phyloP scores from a whole-genome alignment of 164 flowering plant species.

The Vitis amurensis region DNA sequence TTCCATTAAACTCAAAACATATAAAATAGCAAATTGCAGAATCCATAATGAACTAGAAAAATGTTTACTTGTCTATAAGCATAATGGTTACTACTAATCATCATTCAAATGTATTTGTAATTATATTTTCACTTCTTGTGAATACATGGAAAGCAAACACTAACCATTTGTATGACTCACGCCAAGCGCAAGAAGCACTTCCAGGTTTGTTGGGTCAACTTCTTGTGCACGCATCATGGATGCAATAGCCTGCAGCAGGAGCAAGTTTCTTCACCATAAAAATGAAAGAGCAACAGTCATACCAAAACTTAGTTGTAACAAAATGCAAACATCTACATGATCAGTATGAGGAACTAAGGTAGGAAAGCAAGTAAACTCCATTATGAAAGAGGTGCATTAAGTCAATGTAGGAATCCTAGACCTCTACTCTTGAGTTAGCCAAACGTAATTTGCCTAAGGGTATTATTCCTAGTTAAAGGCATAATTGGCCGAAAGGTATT shows the following conservation, averaged over 20 bases:
- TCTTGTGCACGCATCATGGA: constrained; percentile 98
- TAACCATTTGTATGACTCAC: constrained; percentile 99
- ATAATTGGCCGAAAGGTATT: too few species aligned
- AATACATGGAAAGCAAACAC: constrained; percentile 19
- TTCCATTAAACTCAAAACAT: background rate
- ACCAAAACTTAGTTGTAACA: background rate
- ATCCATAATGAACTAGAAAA: background rate
- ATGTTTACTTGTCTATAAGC: background rate
- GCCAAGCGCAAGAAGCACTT: constrained; percentile 98
- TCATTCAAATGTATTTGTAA: background rate
- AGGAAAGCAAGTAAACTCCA: too few species aligned
- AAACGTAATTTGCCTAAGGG: too few species aligned
- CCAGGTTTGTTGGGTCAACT: constrained; percentile 88
- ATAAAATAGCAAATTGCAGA: background rate
- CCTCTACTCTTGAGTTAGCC: too few species aligned
- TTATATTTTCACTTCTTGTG: background rate
- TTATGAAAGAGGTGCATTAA: too few species aligned
- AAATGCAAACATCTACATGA: background rate
- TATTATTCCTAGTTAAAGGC: too few species aligned
- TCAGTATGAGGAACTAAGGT: background rate
- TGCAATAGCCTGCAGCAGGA: constrained; percentile 84
- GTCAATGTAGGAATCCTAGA: too few species aligned
- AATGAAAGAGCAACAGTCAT: too few species aligned
- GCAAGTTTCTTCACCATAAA: background rate
- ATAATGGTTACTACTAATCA: background rate